Evolutionary conservation across 495 filamentous ascomycete species (phyloP).

Genomic region (Aspergillus saccharolyticus): DNA sequence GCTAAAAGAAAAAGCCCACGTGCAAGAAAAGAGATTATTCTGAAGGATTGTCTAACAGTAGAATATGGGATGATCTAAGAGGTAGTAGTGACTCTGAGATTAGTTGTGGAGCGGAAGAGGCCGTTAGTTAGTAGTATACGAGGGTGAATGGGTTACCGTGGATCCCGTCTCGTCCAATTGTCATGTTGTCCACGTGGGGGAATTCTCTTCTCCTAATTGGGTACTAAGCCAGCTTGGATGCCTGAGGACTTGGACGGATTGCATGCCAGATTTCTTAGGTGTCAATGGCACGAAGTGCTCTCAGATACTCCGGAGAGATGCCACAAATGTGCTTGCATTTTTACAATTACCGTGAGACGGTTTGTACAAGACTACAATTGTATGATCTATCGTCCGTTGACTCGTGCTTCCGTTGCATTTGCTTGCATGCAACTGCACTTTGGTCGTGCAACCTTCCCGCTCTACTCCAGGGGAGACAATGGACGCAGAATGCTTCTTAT

Average conservation of each 20-base stretch:
- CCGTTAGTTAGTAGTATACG: neutral
- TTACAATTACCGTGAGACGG: too few species aligned
- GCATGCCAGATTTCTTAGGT: neutral
- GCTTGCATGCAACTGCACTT: neutral
- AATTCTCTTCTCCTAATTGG: neutral
- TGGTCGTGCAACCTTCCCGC: neutral
- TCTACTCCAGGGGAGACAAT: neutral
- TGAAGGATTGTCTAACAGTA: neutral
- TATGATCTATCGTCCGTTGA: too few species aligned
- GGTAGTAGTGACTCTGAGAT: too few species aligned
- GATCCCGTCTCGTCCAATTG: neutral
- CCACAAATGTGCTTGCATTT: too few species aligned
- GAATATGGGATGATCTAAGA: neutral
- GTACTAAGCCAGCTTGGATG: neutral
- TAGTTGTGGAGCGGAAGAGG: too few species aligned
- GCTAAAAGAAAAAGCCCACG: too few species aligned
- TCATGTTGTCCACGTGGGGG: neutral
- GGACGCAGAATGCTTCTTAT: too few species aligned
- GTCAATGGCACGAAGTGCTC: neutral
- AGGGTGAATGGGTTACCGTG: neutral
- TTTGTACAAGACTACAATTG: too few species aligned
- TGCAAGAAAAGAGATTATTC: neutral
- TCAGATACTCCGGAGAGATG: neutral
- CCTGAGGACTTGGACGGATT: neutral
- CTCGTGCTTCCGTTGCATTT: neutral